Conservation (phyloP, 306 rosid genomes). For the Malus asiatica region DNA sequence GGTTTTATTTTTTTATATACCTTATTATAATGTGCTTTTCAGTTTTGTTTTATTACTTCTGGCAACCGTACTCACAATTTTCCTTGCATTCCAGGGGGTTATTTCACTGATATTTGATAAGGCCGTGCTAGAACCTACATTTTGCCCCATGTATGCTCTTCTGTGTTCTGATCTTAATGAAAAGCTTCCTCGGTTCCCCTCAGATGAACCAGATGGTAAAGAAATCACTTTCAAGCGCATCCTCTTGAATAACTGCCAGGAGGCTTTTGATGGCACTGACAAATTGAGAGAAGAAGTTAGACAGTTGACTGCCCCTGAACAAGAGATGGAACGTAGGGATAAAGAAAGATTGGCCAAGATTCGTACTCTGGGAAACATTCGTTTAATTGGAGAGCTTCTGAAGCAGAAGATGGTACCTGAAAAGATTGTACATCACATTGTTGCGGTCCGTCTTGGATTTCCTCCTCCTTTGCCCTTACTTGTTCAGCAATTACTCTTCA, state of each 20-base stretch:
- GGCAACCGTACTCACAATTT: conserved; percentile 13
- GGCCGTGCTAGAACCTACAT: conserved; percentile 97
- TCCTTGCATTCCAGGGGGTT: conserved; percentile 64
- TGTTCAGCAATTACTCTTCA: background rate
- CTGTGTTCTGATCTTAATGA: conserved; percentile 78
- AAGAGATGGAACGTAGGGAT: conserved; percentile 78
- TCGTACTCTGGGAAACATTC: conserved; percentile 93
- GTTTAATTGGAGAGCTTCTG: conserved; percentile 94
- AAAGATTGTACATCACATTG: conserved; percentile 96
- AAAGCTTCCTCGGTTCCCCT: conserved; percentile 84
- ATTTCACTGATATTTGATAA: conserved; percentile 84
- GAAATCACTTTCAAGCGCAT: conserved; percentile 80
- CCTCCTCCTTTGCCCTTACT: background rate
- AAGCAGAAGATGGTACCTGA: conserved; percentile 99
- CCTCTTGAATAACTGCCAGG: conserved; percentile 90
- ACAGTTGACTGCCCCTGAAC: conserved; percentile 86
- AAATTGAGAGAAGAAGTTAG: conserved; percentile 70
- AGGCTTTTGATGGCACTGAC: conserved; percentile 93
- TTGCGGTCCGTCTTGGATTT: conserved; percentile 47
- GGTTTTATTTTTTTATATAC: conserved; percentile 26
- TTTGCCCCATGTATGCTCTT: conserved; percentile 96
- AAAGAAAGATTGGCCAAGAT: conserved; percentile 72
- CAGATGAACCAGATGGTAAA: conserved; percentile 84
- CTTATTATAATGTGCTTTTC: background rate
- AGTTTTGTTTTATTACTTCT: conserved; percentile 5